Evolutionary conservation across 257 asterid species (phyloP), one percentile per base, ranked within the genome.

Genomic region (Petunia axillaris): DNA sequence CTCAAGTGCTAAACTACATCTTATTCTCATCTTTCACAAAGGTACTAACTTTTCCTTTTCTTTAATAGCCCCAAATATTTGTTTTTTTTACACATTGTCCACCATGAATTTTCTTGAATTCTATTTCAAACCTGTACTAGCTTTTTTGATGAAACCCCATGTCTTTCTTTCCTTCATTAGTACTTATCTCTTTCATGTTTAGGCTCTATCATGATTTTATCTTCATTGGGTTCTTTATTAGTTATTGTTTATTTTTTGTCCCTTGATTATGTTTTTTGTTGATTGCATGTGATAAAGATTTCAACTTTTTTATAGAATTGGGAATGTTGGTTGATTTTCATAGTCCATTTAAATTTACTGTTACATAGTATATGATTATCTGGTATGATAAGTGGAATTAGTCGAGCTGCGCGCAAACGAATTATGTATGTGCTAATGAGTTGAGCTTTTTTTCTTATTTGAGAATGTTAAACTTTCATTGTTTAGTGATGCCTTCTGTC

Each of bases 111-210:
- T 25, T 70, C 59, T 46, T 25, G 39, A 70, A 70, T 70, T 48
- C 43, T 70, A 6, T 70, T 70, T 70, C 77, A 11, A 25, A 71
- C 77, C 2, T 54, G 77, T 71, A 71, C 60, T 59, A 48, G 77
- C 59, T 71, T 71, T 48, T 8, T 10, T 25, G 25, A 25, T 25
- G 5, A 2, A 71, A 71, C 10, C 55, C 60, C 77, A 71, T 68
- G 59, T 70, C 2, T 43, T 8, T 40, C 3, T 7, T 40, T 25
- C 6, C 41, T 36, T 16, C 41, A 43, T 50, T 4, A 16, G 16
- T 46, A 46, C 25, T 16, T 70, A 41, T 70, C n/a, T 9, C 41
- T 44, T 16, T 71, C 41, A 10, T 10, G 59, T 71, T 71, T 35
- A 71, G 43, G 77, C 60, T 71, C 1, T 71, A 46, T 9, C 13